Conservation (phyloP, 2,329 filamentous ascomycete genomes). For the Exophiala oligosperma region DNA sequence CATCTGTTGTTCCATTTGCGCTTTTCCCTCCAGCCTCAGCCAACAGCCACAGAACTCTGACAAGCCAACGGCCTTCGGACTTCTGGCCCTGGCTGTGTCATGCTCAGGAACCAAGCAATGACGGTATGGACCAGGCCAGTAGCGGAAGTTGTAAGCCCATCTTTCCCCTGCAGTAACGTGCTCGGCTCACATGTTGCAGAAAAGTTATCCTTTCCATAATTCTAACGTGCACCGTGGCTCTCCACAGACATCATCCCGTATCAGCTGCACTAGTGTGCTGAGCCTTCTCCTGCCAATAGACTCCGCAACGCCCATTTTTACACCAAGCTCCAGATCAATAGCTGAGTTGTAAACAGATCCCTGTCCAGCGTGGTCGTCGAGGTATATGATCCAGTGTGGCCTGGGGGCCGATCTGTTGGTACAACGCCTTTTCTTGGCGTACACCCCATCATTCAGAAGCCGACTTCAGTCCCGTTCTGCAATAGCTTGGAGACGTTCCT, state of each 20-base stretch:
- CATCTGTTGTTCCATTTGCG: conserved; percentile 13
- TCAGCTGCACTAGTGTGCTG: conserved; percentile 16
- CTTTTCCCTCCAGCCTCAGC: conserved; percentile 13
- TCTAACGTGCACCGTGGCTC: background rate
- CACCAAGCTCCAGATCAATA: conserved; percentile 5
- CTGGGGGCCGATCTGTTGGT: no score
- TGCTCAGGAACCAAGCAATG: background rate
- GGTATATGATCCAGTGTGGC: conserved; percentile 2
- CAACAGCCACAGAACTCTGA: conserved; percentile 1
- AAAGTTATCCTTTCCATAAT: background rate
- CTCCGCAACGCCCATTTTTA: conserved; percentile 9
- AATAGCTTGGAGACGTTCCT: conserved; percentile 95
- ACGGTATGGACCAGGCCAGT: background rate
- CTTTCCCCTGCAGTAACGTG: background rate
- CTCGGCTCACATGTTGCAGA: background rate
- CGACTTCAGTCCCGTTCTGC: conserved; percentile 83
- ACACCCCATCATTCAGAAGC: background rate
- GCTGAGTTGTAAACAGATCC: conserved; percentile 18
- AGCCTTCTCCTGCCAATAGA: conserved; percentile 12
- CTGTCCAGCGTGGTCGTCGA: conserved; percentile 28
- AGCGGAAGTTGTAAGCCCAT: background rate
- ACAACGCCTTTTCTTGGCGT: background rate
- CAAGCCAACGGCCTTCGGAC: conserved; percentile 1
- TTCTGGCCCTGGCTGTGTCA: background rate
- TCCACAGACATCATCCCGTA: conserved; percentile 1